Base-by-base conservation (phyloP, 495 filamentous ascomycete genomes). In the Pseudoneurospora amorphoporcata region DNA sequence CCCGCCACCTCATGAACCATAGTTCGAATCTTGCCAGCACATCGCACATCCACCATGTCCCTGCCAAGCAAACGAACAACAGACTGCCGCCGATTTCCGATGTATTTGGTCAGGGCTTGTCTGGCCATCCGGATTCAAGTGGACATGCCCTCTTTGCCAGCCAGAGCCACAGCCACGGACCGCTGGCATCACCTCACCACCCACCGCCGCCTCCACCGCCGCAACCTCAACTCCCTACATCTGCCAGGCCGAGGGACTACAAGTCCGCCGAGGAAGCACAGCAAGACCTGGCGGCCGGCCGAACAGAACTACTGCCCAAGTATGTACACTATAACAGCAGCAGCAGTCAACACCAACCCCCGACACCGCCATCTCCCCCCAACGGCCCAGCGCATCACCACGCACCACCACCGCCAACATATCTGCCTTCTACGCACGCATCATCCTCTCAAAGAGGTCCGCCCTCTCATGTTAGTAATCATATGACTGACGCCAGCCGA, bases 181-280 rank as follows among this genome's bases (percentile, higher is more conserved):
- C 92, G 0, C 89, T 96, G 47, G 91, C 94, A 17, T 94, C 92
- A 6, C 95, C 95, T 1, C 89, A 92, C 76, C 81, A 88, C 80
- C 81, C 82, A 3, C 84, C 83, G 14, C 79, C 78, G 10, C 80
- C 79, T 65, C 77, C 77, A 3, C 82, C 81, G 32, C 79, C 75
- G 17, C 80, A 81, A 69, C 81, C 81, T 17, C 83, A 83, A 68
- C 73, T 76, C 14, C 81, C 81, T 9, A 77, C 80, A 71, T 82
- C 85, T 29, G 85, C 86, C 37, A 88, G 95, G 70, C 86, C 89
- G 3, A 89, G 95, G 45, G 95, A 99, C 79, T 98, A 97, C 79
- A 92, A 92, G 72, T 97, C 95, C 2, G 95, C 95, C 16, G 95
- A 99, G 79, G 95, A 99, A 79, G 95, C 92, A 8, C 93, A 98